A percentile compares a stretch with the other conserved stretches of the same genome.
These are phyloP conservation scores for Sporisorium graminicola DNA, from an alignment of 1,284 basidiomycete genomes.

Conservation along the genomic window DNA sequence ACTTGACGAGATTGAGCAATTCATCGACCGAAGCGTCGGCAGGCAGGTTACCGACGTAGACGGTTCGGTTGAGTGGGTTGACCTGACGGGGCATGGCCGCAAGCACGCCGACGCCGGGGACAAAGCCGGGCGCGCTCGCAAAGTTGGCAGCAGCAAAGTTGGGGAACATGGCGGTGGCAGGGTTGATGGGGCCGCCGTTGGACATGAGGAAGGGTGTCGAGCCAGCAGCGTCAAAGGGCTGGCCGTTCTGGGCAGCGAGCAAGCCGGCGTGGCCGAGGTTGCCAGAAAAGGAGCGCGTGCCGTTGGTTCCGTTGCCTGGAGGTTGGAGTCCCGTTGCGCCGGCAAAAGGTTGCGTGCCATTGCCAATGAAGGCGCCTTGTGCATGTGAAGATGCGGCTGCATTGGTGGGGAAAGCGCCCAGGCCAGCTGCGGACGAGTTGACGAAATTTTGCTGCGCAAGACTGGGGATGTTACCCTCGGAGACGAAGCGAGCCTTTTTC, in stretches of 20 bases:
- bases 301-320: slow-evolving; percentile 51
- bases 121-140: slow-evolving; percentile 30
- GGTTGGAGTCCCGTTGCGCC: slow-evolving; percentile 37
- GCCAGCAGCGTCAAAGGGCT: slow-evolving; percentile 26
- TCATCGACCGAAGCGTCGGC: slow-evolving; percentile 97
- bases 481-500: slow-evolving; percentile 61
- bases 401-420: slow-evolving; percentile 17
- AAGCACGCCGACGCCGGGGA: slow-evolving; percentile 37
- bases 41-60: slow-evolving; percentile 96
- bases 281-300: slow-evolving; percentile 52
- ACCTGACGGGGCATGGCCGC: slow-evolving; percentile 34
- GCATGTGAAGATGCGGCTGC: slow-evolving; percentile 15
- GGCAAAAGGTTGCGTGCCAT: slow-evolving; percentile 30
- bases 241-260: slow-evolving; percentile 25
- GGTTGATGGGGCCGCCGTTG: slow-evolving; percentile 25
- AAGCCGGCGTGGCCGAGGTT: slow-evolving; percentile 41
- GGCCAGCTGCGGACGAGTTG: slow-evolving; percentile 11
- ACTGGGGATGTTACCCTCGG: slow-evolving; percentile 57
- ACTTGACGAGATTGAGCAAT: slow-evolving; percentile 95
- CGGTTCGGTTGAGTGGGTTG: slow-evolving; percentile 77
- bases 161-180: slow-evolving; percentile 35
- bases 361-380: slow-evolving; percentile 28
- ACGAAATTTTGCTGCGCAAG: slow-evolving; percentile 41
- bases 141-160: slow-evolving; percentile 40
- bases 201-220: slow-evolving; percentile 37